phyloP scores from a whole-genome alignment of 495 filamentous ascomycete genomes.

The Sordaria brevicollis region DNA sequence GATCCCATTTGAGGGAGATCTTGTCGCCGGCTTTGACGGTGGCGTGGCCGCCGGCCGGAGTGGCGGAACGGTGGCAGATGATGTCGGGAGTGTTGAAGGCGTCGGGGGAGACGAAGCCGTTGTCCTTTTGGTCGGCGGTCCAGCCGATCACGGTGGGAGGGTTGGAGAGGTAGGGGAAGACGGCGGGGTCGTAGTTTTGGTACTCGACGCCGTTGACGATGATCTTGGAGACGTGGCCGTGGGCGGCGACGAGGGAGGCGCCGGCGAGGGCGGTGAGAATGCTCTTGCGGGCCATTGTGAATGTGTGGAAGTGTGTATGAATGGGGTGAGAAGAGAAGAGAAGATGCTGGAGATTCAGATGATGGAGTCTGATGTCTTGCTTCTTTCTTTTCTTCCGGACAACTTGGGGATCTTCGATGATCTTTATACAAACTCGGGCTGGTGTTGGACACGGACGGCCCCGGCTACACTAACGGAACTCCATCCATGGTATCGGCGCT shows the following conservation, averaged over 20 bases:
- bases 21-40: constrained; percentile 34
- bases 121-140: constrained; percentile 43
- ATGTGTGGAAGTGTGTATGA: background rate
- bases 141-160: constrained; percentile 46
- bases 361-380: background rate
- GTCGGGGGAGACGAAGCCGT: constrained; percentile 47
- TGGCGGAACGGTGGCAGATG: constrained; percentile 39
- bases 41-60: constrained; percentile 28
- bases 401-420: background rate
- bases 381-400: background rate
- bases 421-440: constrained; percentile 4
- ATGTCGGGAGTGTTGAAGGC: constrained; percentile 34
- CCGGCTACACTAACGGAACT: background rate
- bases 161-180: constrained; percentile 23
- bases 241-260: constrained; percentile 44
- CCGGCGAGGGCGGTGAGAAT: constrained; percentile 37
- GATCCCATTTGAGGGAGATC: constrained; percentile 36
- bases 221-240: constrained; percentile 51
- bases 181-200: constrained; percentile 31
- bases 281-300: constrained; percentile 14
- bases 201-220: constrained; percentile 48
- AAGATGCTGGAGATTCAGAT: background rate
- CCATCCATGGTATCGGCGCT: background rate
- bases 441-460: background rate
- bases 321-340: background rate